These are phyloP conservation scores for Coniochaeta sp. DNA, from an alignment of 2,329 filamentous ascomycete genomes.

Conservation along the genomic window DNA sequence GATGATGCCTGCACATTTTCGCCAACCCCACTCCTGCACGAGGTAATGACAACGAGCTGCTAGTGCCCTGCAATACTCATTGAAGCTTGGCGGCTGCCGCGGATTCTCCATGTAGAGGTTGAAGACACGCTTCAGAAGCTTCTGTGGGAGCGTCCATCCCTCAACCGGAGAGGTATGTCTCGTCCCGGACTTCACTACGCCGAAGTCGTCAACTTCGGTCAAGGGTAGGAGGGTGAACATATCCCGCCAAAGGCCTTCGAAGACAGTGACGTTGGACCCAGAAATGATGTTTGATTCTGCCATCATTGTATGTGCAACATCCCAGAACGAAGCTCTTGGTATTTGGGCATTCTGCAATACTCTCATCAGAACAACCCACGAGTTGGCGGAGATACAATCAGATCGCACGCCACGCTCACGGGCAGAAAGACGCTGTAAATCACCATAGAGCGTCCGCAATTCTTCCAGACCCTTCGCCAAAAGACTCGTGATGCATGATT, in stretches of 20 bases:
- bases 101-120: slow-evolving; percentile 47
- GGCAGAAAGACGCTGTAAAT: slow-evolving; percentile 34
- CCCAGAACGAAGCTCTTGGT: slow-evolving; percentile 52
- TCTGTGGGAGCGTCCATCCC: slow-evolving; percentile 54
- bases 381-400: slow-evolving; percentile 35
- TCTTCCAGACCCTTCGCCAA: slow-evolving; percentile 31
- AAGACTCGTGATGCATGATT: slow-evolving; percentile 29
- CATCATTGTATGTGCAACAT: slow-evolving; percentile 40
- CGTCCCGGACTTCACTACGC: slow-evolving; percentile 34
- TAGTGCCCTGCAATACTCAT: slow-evolving; percentile 54
- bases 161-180: slow-evolving; percentile 35
- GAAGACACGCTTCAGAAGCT: slow-evolving; percentile 48
- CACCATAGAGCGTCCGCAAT: slow-evolving; percentile 37
- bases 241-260: slow-evolving; percentile 51
- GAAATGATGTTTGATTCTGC: slow-evolving; percentile 23
- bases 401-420: slow-evolving; percentile 45
- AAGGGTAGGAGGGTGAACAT: slow-evolving; percentile 56
- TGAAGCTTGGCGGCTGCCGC: slow-evolving; percentile 53
- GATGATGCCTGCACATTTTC: slow-evolving; percentile 46
- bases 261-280: slow-evolving; percentile 32
- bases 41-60: slow-evolving; percentile 55
- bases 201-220: slow-evolving; percentile 48
- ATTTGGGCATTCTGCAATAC: slow-evolving; percentile 42
- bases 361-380: slow-evolving; percentile 53
- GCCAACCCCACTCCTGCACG: slow-evolving; percentile 60